A percentile compares a stretch with the other conserved stretches of the same genome.
Conservation (phyloP, 495 filamentous ascomycete genomes). For the Hyaloscypha hepaticicola region DNA sequence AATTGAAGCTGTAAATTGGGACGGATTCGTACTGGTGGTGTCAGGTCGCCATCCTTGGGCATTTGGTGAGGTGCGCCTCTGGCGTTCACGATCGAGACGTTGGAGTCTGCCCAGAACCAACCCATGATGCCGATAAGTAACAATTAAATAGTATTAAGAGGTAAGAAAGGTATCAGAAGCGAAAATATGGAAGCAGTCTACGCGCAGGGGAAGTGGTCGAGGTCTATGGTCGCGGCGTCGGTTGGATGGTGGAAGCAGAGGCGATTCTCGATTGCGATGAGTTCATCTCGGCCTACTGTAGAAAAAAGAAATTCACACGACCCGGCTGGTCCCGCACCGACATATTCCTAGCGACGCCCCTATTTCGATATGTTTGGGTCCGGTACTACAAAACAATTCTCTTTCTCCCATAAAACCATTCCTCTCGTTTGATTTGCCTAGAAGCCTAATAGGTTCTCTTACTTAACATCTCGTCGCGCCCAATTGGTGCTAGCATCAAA, state of each 20-base stretch:
- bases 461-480: no score
- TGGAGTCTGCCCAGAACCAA: constrained; percentile 94
- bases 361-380: no score
- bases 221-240: background rate
- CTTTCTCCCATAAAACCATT: no score
- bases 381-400: no score
- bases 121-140: constrained; percentile 60
- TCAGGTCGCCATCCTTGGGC: constrained; percentile 34
- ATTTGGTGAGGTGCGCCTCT: constrained; percentile 34
- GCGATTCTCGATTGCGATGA: background rate
- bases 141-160: background rate
- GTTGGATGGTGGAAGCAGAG: background rate
- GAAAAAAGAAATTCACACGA: background rate
- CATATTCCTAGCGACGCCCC: background rate
- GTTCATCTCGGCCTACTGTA: no score
- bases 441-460: no score
- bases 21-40: constrained; percentile 66
- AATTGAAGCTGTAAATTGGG: constrained; percentile 1
- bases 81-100: constrained; percentile 39
- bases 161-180: background rate
- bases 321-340: background rate
- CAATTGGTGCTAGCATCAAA: no score
- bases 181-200: background rate
- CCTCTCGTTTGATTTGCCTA: no score
- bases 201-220: background rate